A percentile compares a stretch with the other conserved stretches of the same genome.
Evolutionary conservation across 805 yeast species (phyloP).

Genomic region (Pichia gijzeniarum): DNA sequence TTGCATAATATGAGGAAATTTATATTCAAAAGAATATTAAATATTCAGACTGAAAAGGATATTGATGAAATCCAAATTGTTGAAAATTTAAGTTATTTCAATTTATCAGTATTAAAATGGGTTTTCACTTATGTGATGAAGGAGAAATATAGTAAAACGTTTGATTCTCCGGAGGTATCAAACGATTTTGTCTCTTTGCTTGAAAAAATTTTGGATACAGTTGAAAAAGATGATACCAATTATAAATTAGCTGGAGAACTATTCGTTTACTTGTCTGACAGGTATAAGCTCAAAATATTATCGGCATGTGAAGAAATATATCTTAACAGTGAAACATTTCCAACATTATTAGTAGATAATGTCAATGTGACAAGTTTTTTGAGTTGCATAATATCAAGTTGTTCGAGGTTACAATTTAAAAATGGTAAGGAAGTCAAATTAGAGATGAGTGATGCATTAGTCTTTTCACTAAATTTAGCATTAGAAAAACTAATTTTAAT

Average conservation of each 20-base stretch:
- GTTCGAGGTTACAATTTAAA: slow-evolving; percentile 30
- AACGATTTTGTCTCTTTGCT: slow-evolving; percentile 4
- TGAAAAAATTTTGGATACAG: slow-evolving; percentile 4
- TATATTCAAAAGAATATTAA: slow-evolving; percentile 8
- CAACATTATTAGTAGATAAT: slow-evolving; percentile 20
- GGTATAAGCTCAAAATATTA: slow-evolving; percentile 29
- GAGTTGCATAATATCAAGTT: slow-evolving; percentile 41
- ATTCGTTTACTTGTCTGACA: slow-evolving; percentile 33
- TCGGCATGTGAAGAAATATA: slow-evolving; percentile 36
- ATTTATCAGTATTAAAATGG: slow-evolving; percentile 37
- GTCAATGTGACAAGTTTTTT: slow-evolving; percentile 33
- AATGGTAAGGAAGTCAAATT: not conserved
- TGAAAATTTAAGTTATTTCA: slow-evolving; percentile 31
- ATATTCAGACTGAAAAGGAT: slow-evolving; percentile 7
- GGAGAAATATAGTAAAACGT: slow-evolving; percentile 10
- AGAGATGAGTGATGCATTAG: slow-evolving; percentile 33
- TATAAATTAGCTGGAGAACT: slow-evolving; percentile 30
- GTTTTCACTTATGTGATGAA: slow-evolving; percentile 30
- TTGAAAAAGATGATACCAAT: slow-evolving; percentile 4
- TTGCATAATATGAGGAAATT: not conserved
- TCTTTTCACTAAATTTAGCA: slow-evolving; percentile 35
- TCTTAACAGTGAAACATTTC: slow-evolving; percentile 36
- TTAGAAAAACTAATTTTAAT: slow-evolving; percentile 33
- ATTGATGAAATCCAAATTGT: slow-evolving; percentile 15
- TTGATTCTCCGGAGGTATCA: slow-evolving; percentile 10